Conservation (phyloP, 441 rosid genomes). For the Mallotus repandus region DNA sequence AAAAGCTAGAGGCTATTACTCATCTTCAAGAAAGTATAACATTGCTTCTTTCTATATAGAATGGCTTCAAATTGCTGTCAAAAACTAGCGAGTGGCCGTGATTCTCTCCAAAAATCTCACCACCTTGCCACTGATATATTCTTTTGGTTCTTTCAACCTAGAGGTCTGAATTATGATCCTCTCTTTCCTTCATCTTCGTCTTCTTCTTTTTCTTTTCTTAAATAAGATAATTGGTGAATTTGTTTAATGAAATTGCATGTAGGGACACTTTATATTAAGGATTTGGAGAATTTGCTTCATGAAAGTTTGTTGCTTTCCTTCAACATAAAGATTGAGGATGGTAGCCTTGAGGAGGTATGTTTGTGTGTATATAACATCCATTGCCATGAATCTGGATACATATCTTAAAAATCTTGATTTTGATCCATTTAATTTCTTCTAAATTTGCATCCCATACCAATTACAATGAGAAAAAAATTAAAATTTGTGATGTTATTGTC, state of each 20-base stretch:
- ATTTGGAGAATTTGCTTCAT: slow-evolving; percentile 67
- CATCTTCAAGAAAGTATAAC: slow-evolving; percentile 42
- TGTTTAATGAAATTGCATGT: not conserved
- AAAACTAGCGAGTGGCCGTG: slow-evolving; percentile 68
- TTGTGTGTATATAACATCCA: too few relatives aligned
- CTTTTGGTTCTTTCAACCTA: slow-evolving; percentile 50
- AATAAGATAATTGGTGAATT: not conserved
- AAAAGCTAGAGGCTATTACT: slow-evolving; percentile 26
- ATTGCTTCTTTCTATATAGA: slow-evolving; percentile 57
- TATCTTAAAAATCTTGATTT: too few relatives aligned
- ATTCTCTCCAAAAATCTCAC: too few relatives aligned
- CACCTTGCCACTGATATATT: too few relatives aligned
- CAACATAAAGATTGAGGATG: slow-evolving; percentile 82
- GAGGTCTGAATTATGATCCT: slow-evolving; percentile 29
- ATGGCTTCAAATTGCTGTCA: slow-evolving; percentile 77
- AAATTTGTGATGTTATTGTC: not conserved
- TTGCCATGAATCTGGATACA: too few relatives aligned
- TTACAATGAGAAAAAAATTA: too few relatives aligned
- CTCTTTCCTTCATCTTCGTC: not conserved
- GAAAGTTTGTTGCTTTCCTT: slow-evolving; percentile 69
- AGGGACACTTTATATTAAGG: slow-evolving; percentile 52
- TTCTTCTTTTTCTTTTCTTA: not conserved
- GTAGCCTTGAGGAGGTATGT: slow-evolving; percentile 72
- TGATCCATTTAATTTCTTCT: too few relatives aligned
- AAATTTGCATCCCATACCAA: too few relatives aligned